Base-by-base conservation (phyloP, 2,329 filamentous ascomycete species). In the Paecilomyces dactylethromorphus region DNA sequence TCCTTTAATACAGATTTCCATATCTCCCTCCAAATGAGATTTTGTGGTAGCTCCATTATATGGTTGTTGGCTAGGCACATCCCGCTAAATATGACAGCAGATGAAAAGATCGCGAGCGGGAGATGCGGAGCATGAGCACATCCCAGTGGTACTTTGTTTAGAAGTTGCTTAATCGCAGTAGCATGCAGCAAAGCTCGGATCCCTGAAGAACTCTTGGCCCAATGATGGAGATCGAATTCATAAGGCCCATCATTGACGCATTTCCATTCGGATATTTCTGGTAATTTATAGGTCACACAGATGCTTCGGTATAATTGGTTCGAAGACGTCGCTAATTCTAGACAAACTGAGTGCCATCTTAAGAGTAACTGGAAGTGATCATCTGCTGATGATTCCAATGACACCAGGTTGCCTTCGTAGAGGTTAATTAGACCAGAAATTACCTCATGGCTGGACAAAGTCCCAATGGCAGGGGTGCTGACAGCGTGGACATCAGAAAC, bases 341-440 rank as follows among this genome's bases (percentile, higher is more conserved):
- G 59, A 24, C 59, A 65, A 3, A 65, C 51, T 12, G 56, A 61
- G 32, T 66, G 62, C 64, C 63, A 65, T 8, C 64, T 58, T 13
- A 64, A 58, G 39, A 50, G 49, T 31, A 58, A 52, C 53, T 56
- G 57, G 18, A 35, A 35, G 32, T 15, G 32, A 15, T 35, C 32
- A 35, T 35, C 32, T 12, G 32, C 32, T 35, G 32, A 35, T 35
- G 32, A 35, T 35, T 35, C 32, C 3, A 52, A 32, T 0, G 56
- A 4, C 26, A 32, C 18, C 11, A 64, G 50, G 6, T 66, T 58
- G 6, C 13, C 55, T 8, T 60, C 31, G 22, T 62, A 53, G 3
- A 63, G 52, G 32, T 61, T 61, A 1, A 63, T 53, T 32, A 63
- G 45, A 10, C 57, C 59, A 45, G 54, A 57, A 11, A 61, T 58